phyloP scores from a whole-genome alignment of 176 grass and related monocot species.

The Secale cereale region DNA sequence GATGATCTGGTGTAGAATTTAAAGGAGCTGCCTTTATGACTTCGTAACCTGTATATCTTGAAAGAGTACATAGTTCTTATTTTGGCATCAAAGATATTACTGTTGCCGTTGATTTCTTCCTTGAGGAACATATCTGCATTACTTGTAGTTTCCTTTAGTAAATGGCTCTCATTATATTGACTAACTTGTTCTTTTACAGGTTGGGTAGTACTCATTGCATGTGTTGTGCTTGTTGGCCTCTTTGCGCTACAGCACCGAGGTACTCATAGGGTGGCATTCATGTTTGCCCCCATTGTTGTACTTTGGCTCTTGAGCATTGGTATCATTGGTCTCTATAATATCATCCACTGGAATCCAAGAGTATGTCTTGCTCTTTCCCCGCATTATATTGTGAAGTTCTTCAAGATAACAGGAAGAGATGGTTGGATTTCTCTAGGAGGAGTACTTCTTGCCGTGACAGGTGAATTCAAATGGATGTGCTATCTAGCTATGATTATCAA shows the following conservation, averaged over 20 bases:
- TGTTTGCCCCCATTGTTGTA: slow-evolving; percentile 69
- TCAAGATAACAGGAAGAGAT: slow-evolving; percentile 55
- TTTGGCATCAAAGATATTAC: not conserved
- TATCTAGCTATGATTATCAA: not conserved
- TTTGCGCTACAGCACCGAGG: slow-evolving; percentile 69
- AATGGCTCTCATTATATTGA: not conserved
- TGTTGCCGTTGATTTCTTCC: not conserved
- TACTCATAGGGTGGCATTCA: slow-evolving; percentile 63
- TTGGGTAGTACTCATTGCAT: slow-evolving; percentile 55
- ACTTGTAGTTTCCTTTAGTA: not conserved
- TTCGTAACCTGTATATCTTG: not conserved
- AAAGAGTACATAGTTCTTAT: not conserved
- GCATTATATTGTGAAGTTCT: slow-evolving; percentile 56
- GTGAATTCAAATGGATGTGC: slow-evolving; percentile 18
- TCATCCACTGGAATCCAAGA: slow-evolving; percentile 67
- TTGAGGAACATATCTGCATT: not conserved
- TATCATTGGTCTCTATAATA: slow-evolving; percentile 62
- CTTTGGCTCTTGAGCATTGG: slow-evolving; percentile 63
- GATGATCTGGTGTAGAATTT: not conserved
- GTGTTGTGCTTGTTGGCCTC: slow-evolving; percentile 59
- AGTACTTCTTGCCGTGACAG: slow-evolving; percentile 66
- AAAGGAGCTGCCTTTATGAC: not conserved
- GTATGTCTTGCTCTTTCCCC: slow-evolving; percentile 66
- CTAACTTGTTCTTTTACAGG: slow-evolving; percentile 32
- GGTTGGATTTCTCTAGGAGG: slow-evolving; percentile 70